Conservation (phyloP, 495 filamentous ascomycete species). For the Schizothecium vesticola region DNA sequence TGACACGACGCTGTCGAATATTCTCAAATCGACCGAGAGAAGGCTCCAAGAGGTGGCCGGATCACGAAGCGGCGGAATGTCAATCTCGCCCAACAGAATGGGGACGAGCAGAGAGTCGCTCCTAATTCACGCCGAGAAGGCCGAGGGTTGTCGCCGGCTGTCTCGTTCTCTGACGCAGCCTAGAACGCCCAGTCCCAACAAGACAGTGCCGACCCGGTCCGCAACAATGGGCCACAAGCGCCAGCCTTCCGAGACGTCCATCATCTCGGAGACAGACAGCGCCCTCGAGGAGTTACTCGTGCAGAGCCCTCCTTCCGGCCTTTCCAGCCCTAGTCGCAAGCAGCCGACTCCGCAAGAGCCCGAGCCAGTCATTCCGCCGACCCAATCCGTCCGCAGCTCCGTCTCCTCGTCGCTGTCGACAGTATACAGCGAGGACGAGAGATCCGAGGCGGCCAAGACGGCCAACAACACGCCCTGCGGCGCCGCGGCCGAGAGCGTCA, state of each 20-base stretch:
- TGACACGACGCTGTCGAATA: constrained; percentile 38
- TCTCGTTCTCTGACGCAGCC: constrained; percentile 4
- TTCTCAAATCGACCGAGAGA: constrained; percentile 39
- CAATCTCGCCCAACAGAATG: constrained; percentile 1
- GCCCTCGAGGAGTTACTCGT: constrained; percentile 17
- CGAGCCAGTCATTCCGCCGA: constrained; percentile 4
- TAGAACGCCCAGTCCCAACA: constrained; percentile 20
- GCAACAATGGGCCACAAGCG: constrained; percentile 15
- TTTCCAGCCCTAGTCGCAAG: constrained; percentile 25
- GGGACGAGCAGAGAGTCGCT: constrained; percentile 1
- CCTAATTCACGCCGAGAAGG: not conserved
- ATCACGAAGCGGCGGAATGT: not conserved
- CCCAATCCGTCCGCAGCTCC: constrained; percentile 29
- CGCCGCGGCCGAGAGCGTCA: constrained; percentile 10
- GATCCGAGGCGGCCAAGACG: constrained; percentile 16
- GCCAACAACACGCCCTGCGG: constrained; percentile 13
- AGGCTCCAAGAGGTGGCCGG: constrained; percentile 29
- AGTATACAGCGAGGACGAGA: constrained; percentile 41
- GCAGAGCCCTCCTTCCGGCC: constrained; percentile 9
- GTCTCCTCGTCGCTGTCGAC: constrained; percentile 41
- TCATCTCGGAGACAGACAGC: constrained; percentile 34
- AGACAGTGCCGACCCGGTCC: not conserved
- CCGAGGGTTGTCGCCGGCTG: not conserved
- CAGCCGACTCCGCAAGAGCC: constrained; percentile 9
- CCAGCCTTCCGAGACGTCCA: constrained; percentile 29